Percentiles rank a stretch among this genome's conserved stretches.
Evolutionary conservation across 2,329 filamentous ascomycete genomes (phyloP).

Genomic region (Botrytis medusae): DNA sequence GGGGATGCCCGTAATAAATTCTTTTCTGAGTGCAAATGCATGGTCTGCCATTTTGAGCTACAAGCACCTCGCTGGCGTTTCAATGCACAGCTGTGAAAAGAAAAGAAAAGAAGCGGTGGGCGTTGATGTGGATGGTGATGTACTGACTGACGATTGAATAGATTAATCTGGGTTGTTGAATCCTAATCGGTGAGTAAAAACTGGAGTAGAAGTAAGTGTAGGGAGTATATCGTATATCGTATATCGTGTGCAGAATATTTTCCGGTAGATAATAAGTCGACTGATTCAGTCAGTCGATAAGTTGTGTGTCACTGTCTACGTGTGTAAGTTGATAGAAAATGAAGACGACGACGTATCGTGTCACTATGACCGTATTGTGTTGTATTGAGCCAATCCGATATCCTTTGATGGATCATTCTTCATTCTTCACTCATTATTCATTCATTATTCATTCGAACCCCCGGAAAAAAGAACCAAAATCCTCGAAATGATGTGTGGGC

Average conservation of each 20-base stretch:
- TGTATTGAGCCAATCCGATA: neutral
- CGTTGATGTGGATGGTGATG: slow-evolving; percentile 11
- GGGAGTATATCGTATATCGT: neutral
- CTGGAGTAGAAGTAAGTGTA: neutral
- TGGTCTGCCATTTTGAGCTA: slow-evolving; percentile 29
- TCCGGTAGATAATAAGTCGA: neutral
- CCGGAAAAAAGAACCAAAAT: neutral
- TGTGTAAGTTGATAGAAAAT: neutral
- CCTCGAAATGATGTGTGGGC: neutral
- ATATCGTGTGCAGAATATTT: neutral
- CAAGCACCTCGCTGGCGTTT: neutral
- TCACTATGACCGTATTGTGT: neutral
- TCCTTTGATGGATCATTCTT: neutral
- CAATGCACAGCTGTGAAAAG: neutral
- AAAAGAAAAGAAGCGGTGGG: slow-evolving; percentile 14
- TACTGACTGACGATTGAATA: neutral
- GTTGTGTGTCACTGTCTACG: no score
- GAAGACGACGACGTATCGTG: neutral
- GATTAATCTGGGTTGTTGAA: neutral
- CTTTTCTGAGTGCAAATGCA: slow-evolving; percentile 23
- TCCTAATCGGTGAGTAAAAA: neutral
- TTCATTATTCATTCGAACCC: neutral
- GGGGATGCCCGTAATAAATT: slow-evolving; percentile 27
- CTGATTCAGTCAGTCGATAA: neutral
- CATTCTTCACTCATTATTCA: neutral